Evolutionary conservation across 2,329 filamentous ascomycete species (phyloP).

Genomic region (Scytalidium sp.): DNA sequence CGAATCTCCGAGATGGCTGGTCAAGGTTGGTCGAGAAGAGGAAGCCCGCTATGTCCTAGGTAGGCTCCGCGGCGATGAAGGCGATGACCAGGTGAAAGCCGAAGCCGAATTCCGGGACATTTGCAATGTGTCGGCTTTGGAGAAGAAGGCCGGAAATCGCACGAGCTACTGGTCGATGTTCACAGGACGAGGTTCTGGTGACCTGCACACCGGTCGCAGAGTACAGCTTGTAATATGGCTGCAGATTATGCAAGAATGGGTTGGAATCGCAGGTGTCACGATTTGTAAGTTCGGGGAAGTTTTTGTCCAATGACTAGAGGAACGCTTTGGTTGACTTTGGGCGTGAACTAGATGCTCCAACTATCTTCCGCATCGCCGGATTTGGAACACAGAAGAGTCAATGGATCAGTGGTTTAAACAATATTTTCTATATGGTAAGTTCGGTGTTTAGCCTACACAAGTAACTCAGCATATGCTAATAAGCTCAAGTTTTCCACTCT

Average conservation of each 20-base stretch:
- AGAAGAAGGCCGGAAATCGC: conserved; percentile 48
- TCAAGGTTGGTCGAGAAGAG: conserved; percentile 62
- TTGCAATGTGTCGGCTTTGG: conserved; percentile 57
- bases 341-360: conserved; percentile 53
- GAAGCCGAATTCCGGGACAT: conserved; percentile 69
- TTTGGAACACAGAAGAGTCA: conserved; percentile 58
- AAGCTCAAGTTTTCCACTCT: conserved; percentile 55
- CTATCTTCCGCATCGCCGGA: conserved; percentile 65
- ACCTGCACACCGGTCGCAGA: conserved; percentile 63
- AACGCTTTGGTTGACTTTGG: conserved; percentile 38
- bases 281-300: conserved; percentile 21
- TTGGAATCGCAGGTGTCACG: too few relatives aligned
- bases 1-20: conserved; percentile 66
- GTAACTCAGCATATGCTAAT: conserved; percentile 19
- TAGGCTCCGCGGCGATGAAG: conserved; percentile 58
- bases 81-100: conserved; percentile 49
- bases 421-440: conserved; percentile 53
- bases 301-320: too few relatives aligned
- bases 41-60: conserved; percentile 65
- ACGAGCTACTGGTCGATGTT: conserved; percentile 46
- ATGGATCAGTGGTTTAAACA: conserved; percentile 60
- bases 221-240: conserved; percentile 71
- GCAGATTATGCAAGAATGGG: conserved; percentile 69
- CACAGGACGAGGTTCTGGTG: conserved; percentile 24
- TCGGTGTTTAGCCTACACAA: neutral